phyloP scores from a whole-genome alignment of 1,284 basidiomycete genomes.

The Thelephora terrestris region DNA sequence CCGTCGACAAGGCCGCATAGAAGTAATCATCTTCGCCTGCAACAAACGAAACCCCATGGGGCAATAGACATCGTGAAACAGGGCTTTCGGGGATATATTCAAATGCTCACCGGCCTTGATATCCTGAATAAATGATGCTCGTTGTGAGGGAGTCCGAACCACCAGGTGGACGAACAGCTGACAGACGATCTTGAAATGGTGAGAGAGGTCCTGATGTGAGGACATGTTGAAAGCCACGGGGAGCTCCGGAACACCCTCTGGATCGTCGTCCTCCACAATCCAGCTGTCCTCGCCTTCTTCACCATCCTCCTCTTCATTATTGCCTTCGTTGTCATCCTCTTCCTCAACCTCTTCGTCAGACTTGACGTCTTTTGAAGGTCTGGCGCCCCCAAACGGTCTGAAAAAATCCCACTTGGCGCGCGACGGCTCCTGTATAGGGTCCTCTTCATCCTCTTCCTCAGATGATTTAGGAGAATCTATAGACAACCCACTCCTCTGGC shows the following conservation, averaged over 20 bases:
- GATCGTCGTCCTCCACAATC: constrained; percentile 65
- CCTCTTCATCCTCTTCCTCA: constrained; percentile 27
- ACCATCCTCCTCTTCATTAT: constrained; percentile 16
- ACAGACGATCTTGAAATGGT: constrained; percentile 79
- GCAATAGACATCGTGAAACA: background rate
- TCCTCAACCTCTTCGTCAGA: constrained; percentile 5
- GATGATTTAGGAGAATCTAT: constrained; percentile 22
- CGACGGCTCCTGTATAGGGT: constrained; percentile 26
- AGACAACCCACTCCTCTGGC: constrained; percentile 37
- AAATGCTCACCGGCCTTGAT: constrained; percentile 13
- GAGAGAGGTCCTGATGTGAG: constrained; percentile 59
- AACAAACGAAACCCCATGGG: background rate
- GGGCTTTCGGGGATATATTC: background rate
- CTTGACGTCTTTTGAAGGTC: constrained; percentile 1
- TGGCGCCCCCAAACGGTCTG: constrained; percentile 20
- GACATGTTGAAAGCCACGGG: constrained; percentile 73
- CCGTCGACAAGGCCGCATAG: constrained; percentile 49
- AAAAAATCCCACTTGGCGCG: constrained; percentile 30
- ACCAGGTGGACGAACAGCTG: constrained; percentile 79
- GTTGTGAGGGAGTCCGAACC: constrained; percentile 41
- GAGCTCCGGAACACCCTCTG: constrained; percentile 32
- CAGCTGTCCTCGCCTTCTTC: constrained; percentile 42
- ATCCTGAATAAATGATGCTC: constrained; percentile 43
- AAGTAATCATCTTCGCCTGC: constrained; percentile 58
- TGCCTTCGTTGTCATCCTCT: constrained; percentile 10